phyloP scores from a whole-genome alignment of 1,284 basidiomycete species.

The Sanghuangporus sanghuang region DNA sequence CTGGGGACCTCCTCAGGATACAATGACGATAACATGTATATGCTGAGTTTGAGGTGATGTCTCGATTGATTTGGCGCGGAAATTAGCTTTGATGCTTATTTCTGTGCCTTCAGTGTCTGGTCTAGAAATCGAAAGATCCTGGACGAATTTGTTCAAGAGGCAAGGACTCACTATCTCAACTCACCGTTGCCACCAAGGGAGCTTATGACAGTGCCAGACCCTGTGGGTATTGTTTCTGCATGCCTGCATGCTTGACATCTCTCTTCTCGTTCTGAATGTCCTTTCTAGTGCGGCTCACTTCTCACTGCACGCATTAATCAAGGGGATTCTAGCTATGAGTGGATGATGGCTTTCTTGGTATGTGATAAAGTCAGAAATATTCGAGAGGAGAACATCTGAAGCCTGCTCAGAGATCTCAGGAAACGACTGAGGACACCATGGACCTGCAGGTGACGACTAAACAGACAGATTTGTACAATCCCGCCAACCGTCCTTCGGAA shows the following conservation, averaged over 20 bases:
- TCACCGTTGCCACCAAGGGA: slow-evolving; percentile 12
- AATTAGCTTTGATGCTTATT: not conserved
- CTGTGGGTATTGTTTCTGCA: not conserved
- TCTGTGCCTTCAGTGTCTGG: slow-evolving; percentile 9
- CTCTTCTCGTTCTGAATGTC: not conserved
- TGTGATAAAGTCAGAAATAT: not conserved
- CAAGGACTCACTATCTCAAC: slow-evolving; percentile 13
- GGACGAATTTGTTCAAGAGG: slow-evolving; percentile 17
- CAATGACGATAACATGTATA: not conserved
- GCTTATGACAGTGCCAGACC: slow-evolving; percentile 5
- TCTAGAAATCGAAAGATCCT: slow-evolving; percentile 15
- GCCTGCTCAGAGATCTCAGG: not conserved
- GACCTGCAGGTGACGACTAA: slow-evolving; percentile 15
- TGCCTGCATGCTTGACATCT: not conserved
- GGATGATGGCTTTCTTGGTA: slow-evolving; percentile 15
- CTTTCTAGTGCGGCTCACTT: slow-evolving; percentile 7
- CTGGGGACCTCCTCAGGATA: not conserved
- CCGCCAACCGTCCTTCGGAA: not conserved
- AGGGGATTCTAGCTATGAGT: slow-evolving; percentile 14
- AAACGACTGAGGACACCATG: not conserved
- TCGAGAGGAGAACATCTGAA: not conserved
- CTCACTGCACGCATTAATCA: slow-evolving; percentile 10
- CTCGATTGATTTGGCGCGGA: not conserved
- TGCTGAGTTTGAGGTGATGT: slow-evolving; percentile 10
- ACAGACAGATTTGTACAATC: slow-evolving; percentile 1